A percentile compares a stretch with the other conserved stretches of the same genome.
Evolutionary conservation across 1,284 basidiomycete species (phyloP).

Genomic region (Tausonia pullulans): DNA sequence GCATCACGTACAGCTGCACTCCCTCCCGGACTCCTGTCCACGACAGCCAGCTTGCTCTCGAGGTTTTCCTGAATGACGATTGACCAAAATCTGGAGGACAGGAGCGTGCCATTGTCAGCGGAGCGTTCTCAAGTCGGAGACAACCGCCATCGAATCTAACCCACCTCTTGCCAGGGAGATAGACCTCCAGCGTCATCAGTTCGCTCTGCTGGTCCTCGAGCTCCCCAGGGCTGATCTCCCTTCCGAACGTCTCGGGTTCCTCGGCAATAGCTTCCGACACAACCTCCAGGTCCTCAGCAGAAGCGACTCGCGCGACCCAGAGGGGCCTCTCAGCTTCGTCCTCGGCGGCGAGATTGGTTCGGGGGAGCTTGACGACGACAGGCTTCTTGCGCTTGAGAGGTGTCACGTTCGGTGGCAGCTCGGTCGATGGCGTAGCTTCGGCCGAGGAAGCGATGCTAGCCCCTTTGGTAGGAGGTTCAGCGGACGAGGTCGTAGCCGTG

Average conservation of each 20-base stretch:
- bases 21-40: no score
- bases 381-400: neutral
- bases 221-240: neutral
- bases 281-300: neutral
- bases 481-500: slow-evolving; percentile 1
- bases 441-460: neutral
- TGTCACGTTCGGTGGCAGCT: no score
- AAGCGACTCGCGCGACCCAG: neutral
- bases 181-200: neutral
- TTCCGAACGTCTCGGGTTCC: neutral
- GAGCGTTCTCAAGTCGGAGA: no score
- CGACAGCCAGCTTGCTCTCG: no score
- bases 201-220: neutral
- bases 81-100: neutral
- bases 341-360: neutral
- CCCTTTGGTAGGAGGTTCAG: neutral
- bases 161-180: slow-evolving; percentile 1
- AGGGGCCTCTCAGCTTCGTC: neutral
- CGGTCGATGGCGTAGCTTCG: neutral
- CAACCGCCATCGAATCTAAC: neutral
- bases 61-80: neutral
- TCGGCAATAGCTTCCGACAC: neutral
- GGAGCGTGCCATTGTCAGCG: no score
- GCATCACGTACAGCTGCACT: neutral
- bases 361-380: neutral